phyloP scores from a whole-genome alignment of 1,284 basidiomycete species.

The Cronartium quercuum region DNA sequence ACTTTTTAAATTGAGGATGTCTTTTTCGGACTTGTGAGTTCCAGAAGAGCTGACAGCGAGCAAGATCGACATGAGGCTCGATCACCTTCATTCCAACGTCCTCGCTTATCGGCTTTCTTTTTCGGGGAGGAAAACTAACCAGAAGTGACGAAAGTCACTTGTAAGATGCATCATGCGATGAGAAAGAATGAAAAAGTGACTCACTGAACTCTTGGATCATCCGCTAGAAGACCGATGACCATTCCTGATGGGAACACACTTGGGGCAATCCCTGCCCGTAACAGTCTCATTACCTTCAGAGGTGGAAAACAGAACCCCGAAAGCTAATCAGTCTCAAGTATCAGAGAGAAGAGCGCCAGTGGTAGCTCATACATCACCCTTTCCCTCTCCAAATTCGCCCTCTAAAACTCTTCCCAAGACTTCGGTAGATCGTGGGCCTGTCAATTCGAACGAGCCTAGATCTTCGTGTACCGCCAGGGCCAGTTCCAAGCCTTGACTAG shows the following conservation, averaged over 20 bases:
- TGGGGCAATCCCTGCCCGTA: slow-evolving; percentile 12
- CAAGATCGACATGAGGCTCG: slow-evolving; percentile 9
- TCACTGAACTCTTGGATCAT: slow-evolving; percentile 35
- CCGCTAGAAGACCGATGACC: slow-evolving; percentile 28
- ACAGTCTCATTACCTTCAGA: slow-evolving; percentile 1
- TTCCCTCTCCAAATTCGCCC: slow-evolving; percentile 6
- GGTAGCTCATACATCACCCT: neutral
- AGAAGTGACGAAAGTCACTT: neutral
- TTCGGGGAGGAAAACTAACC: slow-evolving; percentile 31
- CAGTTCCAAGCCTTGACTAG: neutral
- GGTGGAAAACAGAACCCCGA: neutral
- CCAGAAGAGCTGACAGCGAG: slow-evolving; percentile 27
- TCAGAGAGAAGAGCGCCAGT: neutral
- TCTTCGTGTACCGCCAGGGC: neutral
- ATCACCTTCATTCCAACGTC: neutral
- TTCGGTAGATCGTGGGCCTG: slow-evolving; percentile 22
- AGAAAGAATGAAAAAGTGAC: neutral
- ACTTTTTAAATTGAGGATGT: slow-evolving; percentile 15
- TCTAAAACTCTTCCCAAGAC: slow-evolving; percentile 23
- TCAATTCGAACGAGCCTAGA: slow-evolving; percentile 19
- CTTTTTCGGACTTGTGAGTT: neutral
- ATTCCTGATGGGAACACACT: slow-evolving; percentile 18
- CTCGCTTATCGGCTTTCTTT: neutral
- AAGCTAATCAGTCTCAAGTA: neutral
- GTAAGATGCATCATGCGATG: neutral